Percentiles rank a stretch among this genome's conserved stretches.
These are phyloP conservation scores for Brassica incana DNA, from an alignment of 345 rosid genomes.

Conservation along the genomic window DNA sequence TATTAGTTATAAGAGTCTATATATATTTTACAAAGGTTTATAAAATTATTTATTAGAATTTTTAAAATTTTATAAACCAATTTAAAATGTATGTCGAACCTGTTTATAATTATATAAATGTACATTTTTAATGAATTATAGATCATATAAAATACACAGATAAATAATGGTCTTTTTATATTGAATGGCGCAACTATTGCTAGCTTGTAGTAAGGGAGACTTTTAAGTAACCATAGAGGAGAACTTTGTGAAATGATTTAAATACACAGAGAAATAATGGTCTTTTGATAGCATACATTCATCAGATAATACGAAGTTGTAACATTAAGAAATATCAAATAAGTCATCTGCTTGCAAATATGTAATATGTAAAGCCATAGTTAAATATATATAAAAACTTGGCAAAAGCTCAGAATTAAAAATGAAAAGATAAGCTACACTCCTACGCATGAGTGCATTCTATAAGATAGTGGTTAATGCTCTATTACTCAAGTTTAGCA, in stretches of 20 bases:
- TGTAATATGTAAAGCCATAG: too few species aligned
- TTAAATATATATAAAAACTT: too few species aligned
- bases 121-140: too few species aligned
- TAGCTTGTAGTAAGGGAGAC: not conserved
- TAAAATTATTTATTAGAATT: too few species aligned
- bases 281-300: not conserved
- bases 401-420: too few species aligned
- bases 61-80: too few species aligned
- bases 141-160: not conserved
- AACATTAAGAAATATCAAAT: not conserved
- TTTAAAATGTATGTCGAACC: not conserved
- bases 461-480: too few species aligned
- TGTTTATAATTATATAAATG: not conserved
- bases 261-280: not conserved
- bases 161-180: not conserved
- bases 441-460: too few species aligned
- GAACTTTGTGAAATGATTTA: not conserved
- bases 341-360: too few species aligned
- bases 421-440: too few species aligned
- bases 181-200: not conserved
- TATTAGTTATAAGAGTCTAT: not conserved
- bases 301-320: not conserved
- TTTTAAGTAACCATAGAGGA: not conserved
- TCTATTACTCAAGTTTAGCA: too few species aligned
- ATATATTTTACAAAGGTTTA: not conserved